Evolutionary conservation across 805 yeast genomes (phyloP), one percentile per base, ranked within the genome.

Genomic region (Metschnikowia kofuensis): DNA sequence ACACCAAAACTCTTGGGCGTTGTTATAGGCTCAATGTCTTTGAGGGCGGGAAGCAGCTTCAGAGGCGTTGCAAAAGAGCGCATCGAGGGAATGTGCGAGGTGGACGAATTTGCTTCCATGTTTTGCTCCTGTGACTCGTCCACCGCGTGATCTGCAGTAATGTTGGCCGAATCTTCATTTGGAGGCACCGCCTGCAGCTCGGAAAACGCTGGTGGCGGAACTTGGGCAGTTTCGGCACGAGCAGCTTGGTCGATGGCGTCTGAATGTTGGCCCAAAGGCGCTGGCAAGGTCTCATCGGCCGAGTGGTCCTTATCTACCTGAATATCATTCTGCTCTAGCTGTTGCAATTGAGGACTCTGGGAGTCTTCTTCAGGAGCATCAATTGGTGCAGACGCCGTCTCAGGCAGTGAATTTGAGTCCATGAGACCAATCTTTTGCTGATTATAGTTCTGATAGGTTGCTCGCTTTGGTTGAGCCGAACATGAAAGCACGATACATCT

Each of bases 1-100:
- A 73, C 77, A 35, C 59, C 54, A 52, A 73, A 72, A 8, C 69
- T 57, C 42, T 72, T 72, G 1, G 77, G 77, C 0, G 77, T 73
- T 8, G 60, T 64, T 15, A 73, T 72, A 13, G 53, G 53, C 38
- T 73, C 77, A 15, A 73, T 72, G 45, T 72, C 76, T 53, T 73
- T 73, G 28, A 73, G 58, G 6, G 77, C 68, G 1, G 76, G 77
- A 30, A 73, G 62, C 28, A 65, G 58, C 51, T 72, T 72, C 63
- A 66, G 67, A 0, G 77, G 77, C 16, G 77, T 72, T 26, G 74
- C 64, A 48, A 67, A 53, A n/a, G 44, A 51, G 26, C 44, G 54
- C 27, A 39, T 45, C 4, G 56, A 44, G 2, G 52, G 48, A 9
- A 51, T 27, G 37, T 48, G 42, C 10, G 48, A 41, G 35, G 48